Evolutionary conservation across 176 grass and related monocot genomes (phyloP).

Genomic region (Carex parvula): DNA sequence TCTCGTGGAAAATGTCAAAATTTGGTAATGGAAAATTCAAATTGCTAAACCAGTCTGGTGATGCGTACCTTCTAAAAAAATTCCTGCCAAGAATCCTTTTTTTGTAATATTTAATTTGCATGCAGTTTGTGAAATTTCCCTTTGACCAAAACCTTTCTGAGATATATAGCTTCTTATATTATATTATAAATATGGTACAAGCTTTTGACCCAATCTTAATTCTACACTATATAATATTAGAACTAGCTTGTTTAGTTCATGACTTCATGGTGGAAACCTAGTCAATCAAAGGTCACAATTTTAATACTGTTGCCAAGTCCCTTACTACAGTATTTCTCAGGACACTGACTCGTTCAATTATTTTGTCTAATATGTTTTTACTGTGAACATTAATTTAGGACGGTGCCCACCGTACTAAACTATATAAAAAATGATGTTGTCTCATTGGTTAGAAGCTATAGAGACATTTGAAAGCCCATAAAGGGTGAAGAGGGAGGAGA

Average conservation of each 20-base stretch:
- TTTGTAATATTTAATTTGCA: not conserved
- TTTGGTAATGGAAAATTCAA: not conserved
- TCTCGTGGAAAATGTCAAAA: not conserved
- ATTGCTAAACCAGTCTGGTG: not conserved
- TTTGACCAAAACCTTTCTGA: not conserved
- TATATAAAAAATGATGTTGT: not conserved
- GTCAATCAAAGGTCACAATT: not conserved
- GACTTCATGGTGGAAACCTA: not conserved
- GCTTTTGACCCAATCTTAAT: not conserved
- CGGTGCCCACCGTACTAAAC: not conserved
- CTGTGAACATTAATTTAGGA: not conserved
- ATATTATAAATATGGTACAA: not conserved
- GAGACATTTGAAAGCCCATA: slow-evolving; percentile 7
- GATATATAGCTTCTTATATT: not conserved
- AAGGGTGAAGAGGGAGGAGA: not conserved
- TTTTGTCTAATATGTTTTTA: slow-evolving; percentile 17
- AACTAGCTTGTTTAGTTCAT: not conserved
- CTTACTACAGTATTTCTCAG: not conserved
- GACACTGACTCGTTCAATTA: not conserved
- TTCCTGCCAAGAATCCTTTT: not conserved
- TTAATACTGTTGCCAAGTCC: not conserved
- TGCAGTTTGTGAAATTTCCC: not conserved
- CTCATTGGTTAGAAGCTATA: not conserved
- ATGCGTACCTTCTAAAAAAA: not conserved
- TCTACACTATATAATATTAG: not conserved